These are phyloP conservation scores for Komagataella pseudopastoris DNA, from an alignment of 805 yeast genomes.

Conservation along the genomic window DNA sequence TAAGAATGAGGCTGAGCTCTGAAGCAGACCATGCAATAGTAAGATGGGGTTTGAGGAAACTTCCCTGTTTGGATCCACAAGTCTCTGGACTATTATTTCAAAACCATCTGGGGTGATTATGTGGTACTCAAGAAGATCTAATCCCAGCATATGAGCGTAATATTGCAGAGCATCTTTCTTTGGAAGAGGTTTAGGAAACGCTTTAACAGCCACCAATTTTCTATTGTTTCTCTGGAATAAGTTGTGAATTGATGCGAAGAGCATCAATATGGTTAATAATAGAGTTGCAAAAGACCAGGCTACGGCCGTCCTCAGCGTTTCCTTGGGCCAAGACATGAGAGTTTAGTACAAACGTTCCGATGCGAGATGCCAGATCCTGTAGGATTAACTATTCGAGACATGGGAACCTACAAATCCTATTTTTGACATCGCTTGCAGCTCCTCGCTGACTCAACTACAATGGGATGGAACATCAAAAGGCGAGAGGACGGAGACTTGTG, in stretches of 20 bases:
- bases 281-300: constrained; percentile 1
- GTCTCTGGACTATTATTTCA: constrained; percentile 48
- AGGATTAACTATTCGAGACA: not conserved
- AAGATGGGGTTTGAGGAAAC: constrained; percentile 40
- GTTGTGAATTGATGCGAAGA: constrained; percentile 9
- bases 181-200: constrained; percentile 20
- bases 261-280: constrained; percentile 13
- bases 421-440: not conserved
- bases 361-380: not conserved
- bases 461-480: constrained; percentile 2
- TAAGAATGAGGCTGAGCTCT: constrained; percentile 75
- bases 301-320: not conserved
- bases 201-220: constrained; percentile 10
- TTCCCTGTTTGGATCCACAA: constrained; percentile 23
- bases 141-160: constrained; percentile 49
- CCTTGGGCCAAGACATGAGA: not conserved
- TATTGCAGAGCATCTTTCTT: constrained; percentile 35
- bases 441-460: constrained; percentile 3
- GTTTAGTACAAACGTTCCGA: not conserved
- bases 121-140: constrained; percentile 43
- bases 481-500: constrained; percentile 9
- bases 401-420: constrained; percentile 3
- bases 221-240: constrained; percentile 4
- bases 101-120: constrained; percentile 75
- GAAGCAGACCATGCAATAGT: constrained; percentile 76